Evolutionary conservation across 1,284 basidiomycete species (phyloP), one percentile per base, ranked within the genome.

Genomic region (Rhodotorula mucilaginosa): DNA sequence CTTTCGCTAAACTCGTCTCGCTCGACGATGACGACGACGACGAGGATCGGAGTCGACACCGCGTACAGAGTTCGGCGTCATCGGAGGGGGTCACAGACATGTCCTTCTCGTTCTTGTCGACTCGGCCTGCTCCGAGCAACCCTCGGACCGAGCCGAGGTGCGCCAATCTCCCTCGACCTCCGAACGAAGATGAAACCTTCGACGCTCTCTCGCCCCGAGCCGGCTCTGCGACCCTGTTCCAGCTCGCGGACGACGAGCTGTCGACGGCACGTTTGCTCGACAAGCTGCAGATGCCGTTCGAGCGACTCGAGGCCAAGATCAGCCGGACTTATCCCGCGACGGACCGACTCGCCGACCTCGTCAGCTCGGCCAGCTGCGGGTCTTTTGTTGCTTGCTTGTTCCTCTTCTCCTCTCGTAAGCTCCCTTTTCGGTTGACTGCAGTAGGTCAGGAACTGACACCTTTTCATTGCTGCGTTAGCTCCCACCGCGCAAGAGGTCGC

Each of bases 341-440:
- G 21, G 49, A 49, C 4, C 59, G 67, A 0, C 46, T 75, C 3
- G 51, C 23, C 6, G 19, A 54, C 2, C 51, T 75, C 10, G 66
- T 73, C 23, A 21, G 26, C 13, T 12, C 39, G 8, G 57, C 65
- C 5, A 56, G 61, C 5, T 48, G 65, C 29, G 64, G 67, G 12
- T 26, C 57, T 2, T 65, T 69, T 13, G 69, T 71, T 1, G 69
- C 67, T 7, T 59, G 47, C 26, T 26, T 73, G 18, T 66, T 69
- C 48, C 60, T 75, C 10, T 71, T 73, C 44, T 73, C 69, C 0
- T 71, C 74, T 5, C 74, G 74, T 75, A 29, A 49, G 74, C 61
- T 5, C 16, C n/a, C n/a, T n/a, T n/a, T n/a, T n/a, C n/a, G n/a
- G n/a, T n/a, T n/a, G n/a, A n/a, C n/a, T n/a, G n/a, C n/a, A n/a